Evolutionary conservation across 2,329 filamentous ascomycete genomes (phyloP).

Genomic region (Aspergillus candidus): DNA sequence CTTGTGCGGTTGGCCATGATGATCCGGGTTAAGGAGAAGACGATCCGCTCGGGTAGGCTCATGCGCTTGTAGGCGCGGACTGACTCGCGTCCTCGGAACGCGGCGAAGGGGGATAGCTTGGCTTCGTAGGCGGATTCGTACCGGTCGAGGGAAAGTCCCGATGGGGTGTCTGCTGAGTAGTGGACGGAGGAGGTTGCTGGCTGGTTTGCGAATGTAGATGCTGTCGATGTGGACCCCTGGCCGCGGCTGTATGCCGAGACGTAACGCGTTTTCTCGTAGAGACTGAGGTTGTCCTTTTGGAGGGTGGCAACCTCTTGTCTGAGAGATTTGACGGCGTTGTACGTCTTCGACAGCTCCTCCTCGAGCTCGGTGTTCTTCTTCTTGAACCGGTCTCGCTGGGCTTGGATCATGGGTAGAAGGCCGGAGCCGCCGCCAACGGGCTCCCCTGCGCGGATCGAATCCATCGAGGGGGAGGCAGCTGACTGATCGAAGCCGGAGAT

Average conservation of each 20-base stretch:
- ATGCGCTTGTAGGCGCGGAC: slow-evolving; percentile 86
- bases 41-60: slow-evolving; percentile 81
- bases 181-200: slow-evolving; percentile 69
- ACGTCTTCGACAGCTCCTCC: slow-evolving; percentile 76
- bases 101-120: slow-evolving; percentile 91
- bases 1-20: slow-evolving; percentile 85
- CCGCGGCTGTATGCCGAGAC: slow-evolving; percentile 85
- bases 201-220: slow-evolving; percentile 57
- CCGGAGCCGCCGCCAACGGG: slow-evolving; percentile 70
- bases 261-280: slow-evolving; percentile 97
- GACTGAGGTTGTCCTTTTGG: slow-evolving; percentile 89
- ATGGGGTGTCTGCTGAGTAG: slow-evolving; percentile 53
- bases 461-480: slow-evolving; percentile 46
- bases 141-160: slow-evolving; percentile 67
- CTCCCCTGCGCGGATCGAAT: slow-evolving; percentile 58
- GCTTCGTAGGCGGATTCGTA: slow-evolving; percentile 92
- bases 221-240: slow-evolving; percentile 54
- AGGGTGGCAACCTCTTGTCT: slow-evolving; percentile 85
- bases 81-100: slow-evolving; percentile 89
- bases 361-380: slow-evolving; percentile 89
- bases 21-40: slow-evolving; percentile 86
- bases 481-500: slow-evolving; percentile 91
- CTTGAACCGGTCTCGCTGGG: slow-evolving; percentile 96
- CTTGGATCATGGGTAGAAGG: slow-evolving; percentile 96
- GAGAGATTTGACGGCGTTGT: slow-evolving; percentile 75